Percentiles rank a stretch among this genome's conserved stretches.
These are phyloP conservation scores for Hamamelis virginiana DNA, from an alignment of 164 flowering plant species.

Conservation along the genomic window DNA sequence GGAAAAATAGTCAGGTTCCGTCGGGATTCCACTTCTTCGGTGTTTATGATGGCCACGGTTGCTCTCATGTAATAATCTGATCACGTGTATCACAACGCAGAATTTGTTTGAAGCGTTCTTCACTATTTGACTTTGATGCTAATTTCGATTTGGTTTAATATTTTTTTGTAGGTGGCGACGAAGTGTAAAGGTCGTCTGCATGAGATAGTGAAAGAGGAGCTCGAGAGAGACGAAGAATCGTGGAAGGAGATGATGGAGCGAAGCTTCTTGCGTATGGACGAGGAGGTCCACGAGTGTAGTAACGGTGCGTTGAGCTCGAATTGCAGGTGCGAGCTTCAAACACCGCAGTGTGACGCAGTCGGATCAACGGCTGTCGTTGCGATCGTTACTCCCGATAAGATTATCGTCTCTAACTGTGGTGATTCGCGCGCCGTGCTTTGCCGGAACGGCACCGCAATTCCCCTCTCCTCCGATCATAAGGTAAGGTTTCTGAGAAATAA, in stretches of 20 bases:
- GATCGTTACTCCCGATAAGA: slow-evolving; percentile 35
- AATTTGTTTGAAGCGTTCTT: too few relatives aligned
- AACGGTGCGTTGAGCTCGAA: not conserved
- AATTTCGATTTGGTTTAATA: not conserved
- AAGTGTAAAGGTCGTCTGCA: slow-evolving; percentile 71
- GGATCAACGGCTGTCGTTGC: slow-evolving; percentile 57
- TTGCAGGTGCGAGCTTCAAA: slow-evolving; percentile 48
- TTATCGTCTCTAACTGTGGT: slow-evolving; percentile 53
- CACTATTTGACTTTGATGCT: not conserved
- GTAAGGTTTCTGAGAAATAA: slow-evolving; percentile 23
- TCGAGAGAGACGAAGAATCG: not conserved
- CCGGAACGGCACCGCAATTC: slow-evolving; percentile 49
- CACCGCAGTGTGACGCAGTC: slow-evolving; percentile 51
- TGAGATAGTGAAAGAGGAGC: slow-evolving; percentile 33
- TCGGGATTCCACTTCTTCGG: slow-evolving; percentile 39
- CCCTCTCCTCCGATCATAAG: slow-evolving; percentile 72
- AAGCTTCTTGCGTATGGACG: slow-evolving; percentile 49
- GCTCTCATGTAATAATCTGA: slow-evolving; percentile 56
- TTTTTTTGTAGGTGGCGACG: slow-evolving; percentile 59
- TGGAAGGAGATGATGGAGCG: slow-evolving; percentile 40
- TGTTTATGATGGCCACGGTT: slow-evolving; percentile 70
- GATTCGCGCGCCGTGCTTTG: slow-evolving; percentile 61
- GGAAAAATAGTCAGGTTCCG: not conserved
- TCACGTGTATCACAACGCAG: too few relatives aligned
- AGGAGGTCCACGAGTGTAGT: slow-evolving; percentile 32